Conservation (phyloP, 2,329 filamentous ascomycete genomes). For the Xylogone sp. region DNA sequence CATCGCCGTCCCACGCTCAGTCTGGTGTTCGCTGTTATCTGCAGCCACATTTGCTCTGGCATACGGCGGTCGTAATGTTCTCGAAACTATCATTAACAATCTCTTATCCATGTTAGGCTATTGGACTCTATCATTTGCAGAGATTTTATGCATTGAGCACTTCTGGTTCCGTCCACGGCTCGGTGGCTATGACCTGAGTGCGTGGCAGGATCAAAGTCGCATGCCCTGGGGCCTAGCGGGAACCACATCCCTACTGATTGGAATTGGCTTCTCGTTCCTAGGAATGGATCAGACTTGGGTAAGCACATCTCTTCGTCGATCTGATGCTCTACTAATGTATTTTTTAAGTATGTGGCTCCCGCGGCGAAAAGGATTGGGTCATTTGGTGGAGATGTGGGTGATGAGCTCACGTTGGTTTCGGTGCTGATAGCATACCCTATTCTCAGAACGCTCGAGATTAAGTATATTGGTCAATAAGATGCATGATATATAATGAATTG, state of each 20-base stretch:
- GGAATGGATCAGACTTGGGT: slow-evolving; percentile 56
- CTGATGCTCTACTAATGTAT: no score
- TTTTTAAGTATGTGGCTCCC: slow-evolving; percentile 37
- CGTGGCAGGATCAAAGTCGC: slow-evolving; percentile 40
- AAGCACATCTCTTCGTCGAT: not conserved
- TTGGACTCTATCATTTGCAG: not conserved
- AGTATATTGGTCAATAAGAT: slow-evolving; percentile 35
- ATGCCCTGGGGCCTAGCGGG: slow-evolving; percentile 42
- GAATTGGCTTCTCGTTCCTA: slow-evolving; percentile 46
- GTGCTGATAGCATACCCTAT: slow-evolving; percentile 44
- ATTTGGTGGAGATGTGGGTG: slow-evolving; percentile 45
- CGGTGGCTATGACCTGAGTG: slow-evolving; percentile 43
- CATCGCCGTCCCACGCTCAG: not conserved
- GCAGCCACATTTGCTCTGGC: slow-evolving; percentile 12
- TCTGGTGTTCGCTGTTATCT: slow-evolving; percentile 9
- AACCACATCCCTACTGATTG: slow-evolving; percentile 38
- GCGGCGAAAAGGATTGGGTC: slow-evolving; percentile 40
- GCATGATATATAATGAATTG: not conserved
- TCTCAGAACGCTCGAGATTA: slow-evolving; percentile 44
- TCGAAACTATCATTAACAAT: slow-evolving; percentile 17
- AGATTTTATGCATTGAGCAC: not conserved
- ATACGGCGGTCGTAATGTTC: slow-evolving; percentile 14
- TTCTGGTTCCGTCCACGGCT: not conserved
- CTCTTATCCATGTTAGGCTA: slow-evolving; percentile 14
- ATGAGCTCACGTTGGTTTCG: slow-evolving; percentile 48